A percentile compares a stretch with the other conserved stretches of the same genome.
Conservation (phyloP, 2,329 filamentous ascomycete genomes). For the Sphaerulina musiva region DNA sequence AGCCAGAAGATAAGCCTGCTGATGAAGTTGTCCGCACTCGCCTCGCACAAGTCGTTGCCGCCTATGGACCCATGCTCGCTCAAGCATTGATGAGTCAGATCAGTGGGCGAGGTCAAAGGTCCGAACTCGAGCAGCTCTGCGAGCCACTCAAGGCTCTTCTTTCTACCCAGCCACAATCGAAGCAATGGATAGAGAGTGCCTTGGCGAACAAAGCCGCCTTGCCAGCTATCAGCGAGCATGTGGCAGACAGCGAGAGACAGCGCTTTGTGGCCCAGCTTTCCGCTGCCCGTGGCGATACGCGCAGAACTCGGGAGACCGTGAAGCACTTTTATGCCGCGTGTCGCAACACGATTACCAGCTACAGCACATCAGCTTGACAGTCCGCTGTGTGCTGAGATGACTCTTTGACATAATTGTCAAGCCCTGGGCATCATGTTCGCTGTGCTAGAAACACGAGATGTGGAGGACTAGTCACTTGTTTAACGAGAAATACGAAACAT, state of each 20-base stretch:
- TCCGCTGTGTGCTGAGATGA: neutral
- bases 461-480: neutral
- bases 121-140: conserved; percentile 63
- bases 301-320: conserved; percentile 60
- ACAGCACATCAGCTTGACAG: neutral
- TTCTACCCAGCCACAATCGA: conserved; percentile 25
- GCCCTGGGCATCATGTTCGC: neutral
- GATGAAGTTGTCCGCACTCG: conserved; percentile 18
- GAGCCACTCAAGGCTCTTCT: conserved; percentile 64
- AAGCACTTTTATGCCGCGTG: conserved; percentile 68
- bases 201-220: conserved; percentile 51
- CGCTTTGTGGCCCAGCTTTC: conserved; percentile 61
- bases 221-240: conserved; percentile 43
- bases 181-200: conserved; percentile 49
- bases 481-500: neutral
- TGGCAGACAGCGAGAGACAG: conserved; percentile 54
- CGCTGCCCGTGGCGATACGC: conserved; percentile 55
- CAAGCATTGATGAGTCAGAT: conserved; percentile 58
- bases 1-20: conserved; percentile 34
- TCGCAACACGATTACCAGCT: conserved; percentile 40
- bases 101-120: conserved; percentile 61
- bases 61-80: conserved; percentile 57
- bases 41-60: conserved; percentile 42
- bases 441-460: neutral
- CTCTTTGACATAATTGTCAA: neutral